These are phyloP conservation scores for Xylaria multiplex DNA, from an alignment of 2,329 filamentous ascomycete species.

Conservation along the genomic window DNA sequence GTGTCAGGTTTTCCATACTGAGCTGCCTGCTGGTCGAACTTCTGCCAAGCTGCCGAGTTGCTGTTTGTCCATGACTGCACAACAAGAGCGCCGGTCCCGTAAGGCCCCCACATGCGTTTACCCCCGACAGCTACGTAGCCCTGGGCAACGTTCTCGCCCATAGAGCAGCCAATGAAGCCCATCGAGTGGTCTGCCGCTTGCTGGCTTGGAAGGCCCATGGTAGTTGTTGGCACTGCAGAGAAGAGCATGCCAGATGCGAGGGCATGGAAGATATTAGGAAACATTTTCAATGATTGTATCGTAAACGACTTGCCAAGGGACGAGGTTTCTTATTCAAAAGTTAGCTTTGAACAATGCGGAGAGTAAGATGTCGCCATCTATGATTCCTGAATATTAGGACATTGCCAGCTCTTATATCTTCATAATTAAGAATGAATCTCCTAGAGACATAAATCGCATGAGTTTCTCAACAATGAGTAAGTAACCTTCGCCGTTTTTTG, in stretches of 20 bases:
- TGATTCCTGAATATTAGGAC: background rate
- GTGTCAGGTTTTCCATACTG: conserved; percentile 40
- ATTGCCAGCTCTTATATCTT: background rate
- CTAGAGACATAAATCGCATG: background rate
- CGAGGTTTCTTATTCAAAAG: background rate
- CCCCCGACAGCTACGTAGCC: conserved; percentile 44
- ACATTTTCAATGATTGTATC: conserved; percentile 8
- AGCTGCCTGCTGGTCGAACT: conserved; percentile 44
- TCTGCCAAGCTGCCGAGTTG: conserved; percentile 42
- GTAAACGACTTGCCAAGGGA: background rate
- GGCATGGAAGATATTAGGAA: background rate
- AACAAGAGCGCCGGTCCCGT: conserved; percentile 45
- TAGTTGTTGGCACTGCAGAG: background rate
- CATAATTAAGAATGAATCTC: background rate
- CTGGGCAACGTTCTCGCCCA: conserved; percentile 47
- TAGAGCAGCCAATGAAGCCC: conserved; percentile 49
- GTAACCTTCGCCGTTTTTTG: background rate
- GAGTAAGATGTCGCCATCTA: background rate
- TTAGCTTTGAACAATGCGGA: background rate
- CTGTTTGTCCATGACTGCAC: conserved; percentile 47
- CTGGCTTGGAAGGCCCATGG: conserved; percentile 3
- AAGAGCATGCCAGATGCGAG: conserved; percentile 1
- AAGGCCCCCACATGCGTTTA: conserved; percentile 46
- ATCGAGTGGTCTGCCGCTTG: conserved; percentile 39
- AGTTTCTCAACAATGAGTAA: background rate